phyloP scores from a whole-genome alignment of 1,139 yeast genomes.

The Sugiyamaella novakii region DNA sequence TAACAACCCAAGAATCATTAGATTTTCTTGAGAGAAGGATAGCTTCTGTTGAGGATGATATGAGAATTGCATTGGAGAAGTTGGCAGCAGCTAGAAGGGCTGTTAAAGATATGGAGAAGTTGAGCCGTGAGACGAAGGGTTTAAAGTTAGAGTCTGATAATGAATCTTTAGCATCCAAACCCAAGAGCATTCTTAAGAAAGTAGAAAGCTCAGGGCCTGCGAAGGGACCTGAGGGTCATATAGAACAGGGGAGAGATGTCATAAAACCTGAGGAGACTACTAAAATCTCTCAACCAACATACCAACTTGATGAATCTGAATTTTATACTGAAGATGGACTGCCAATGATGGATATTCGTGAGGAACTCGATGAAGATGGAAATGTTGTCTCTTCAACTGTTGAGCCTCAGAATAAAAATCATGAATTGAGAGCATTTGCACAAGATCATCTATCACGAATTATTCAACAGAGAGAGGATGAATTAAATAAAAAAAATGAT shows the following conservation, averaged over 20 bases:
- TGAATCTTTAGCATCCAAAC: not conserved
- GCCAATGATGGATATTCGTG: conserved; percentile 80
- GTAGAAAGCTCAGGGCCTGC: not conserved
- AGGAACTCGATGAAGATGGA: conserved; percentile 81
- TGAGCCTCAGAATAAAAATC: conserved; percentile 31
- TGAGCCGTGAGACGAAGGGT: conserved; percentile 8
- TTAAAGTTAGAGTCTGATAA: not conserved
- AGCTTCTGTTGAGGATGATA: conserved; percentile 44
- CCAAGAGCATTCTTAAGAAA: not conserved
- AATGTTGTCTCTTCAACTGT: conserved; percentile 50
- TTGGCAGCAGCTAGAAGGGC: conserved; percentile 51
- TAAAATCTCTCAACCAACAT: too few relatives aligned
- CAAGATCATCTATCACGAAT: conserved; percentile 22
- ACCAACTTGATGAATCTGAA: conserved; percentile 4
- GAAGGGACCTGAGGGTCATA: too few relatives aligned
- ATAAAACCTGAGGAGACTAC: too few relatives aligned
- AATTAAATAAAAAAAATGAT: conserved; percentile 5
- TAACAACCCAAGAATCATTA: conserved; percentile 49
- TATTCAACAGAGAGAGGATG: conserved; percentile 21
- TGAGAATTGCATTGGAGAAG: conserved; percentile 47
- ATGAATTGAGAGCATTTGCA: conserved; percentile 32
- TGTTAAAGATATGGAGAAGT: conserved; percentile 38
- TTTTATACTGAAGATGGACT: conserved; percentile 48
- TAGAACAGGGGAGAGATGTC: too few relatives aligned
- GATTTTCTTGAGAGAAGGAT: conserved; percentile 50